A percentile compares a stretch with the other conserved stretches of the same genome.
Conservation (phyloP, 1,284 basidiomycete genomes). For the Ustilago loliicola region DNA sequence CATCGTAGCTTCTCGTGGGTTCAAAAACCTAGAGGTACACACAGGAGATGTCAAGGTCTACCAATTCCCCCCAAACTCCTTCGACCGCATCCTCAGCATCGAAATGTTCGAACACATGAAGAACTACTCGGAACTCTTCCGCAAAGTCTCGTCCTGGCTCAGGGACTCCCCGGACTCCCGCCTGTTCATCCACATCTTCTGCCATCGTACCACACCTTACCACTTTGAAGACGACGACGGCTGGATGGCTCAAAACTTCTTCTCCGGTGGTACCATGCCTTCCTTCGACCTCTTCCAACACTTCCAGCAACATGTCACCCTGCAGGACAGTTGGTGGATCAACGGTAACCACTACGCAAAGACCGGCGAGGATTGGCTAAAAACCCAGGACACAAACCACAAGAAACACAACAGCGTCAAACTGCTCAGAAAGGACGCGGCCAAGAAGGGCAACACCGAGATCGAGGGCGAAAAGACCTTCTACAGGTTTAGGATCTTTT, state of each 20-base stretch:
- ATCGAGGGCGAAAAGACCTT: slow-evolving; percentile 78
- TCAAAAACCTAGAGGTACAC: slow-evolving; percentile 77
- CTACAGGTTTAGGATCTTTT: slow-evolving; percentile 80
- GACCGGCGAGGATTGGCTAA: slow-evolving; percentile 80
- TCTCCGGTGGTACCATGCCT: slow-evolving; percentile 75
- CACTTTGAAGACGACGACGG: slow-evolving; percentile 82
- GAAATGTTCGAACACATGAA: slow-evolving; percentile 84
- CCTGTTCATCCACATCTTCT: slow-evolving; percentile 83
- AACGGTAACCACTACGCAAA: slow-evolving; percentile 79
- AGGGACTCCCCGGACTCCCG: slow-evolving; percentile 72
- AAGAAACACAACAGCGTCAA: slow-evolving; percentile 66
- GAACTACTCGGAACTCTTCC: slow-evolving; percentile 77
- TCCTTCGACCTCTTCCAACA: slow-evolving; percentile 77
- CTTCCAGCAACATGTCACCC: slow-evolving; percentile 78
- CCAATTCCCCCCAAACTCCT: slow-evolving; percentile 75
- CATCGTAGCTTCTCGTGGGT: slow-evolving; percentile 74
- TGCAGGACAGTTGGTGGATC: slow-evolving; percentile 74
- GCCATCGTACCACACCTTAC: slow-evolving; percentile 76
- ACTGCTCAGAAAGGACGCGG: slow-evolving; percentile 46
- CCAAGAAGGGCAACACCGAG: slow-evolving; percentile 56
- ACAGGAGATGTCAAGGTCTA: slow-evolving; percentile 81
- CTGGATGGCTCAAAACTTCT: slow-evolving; percentile 81
- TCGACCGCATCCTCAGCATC: slow-evolving; percentile 81
- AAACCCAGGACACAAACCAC: slow-evolving; percentile 77
- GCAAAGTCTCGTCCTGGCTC: slow-evolving; percentile 80